Percentiles rank a stretch among this genome's conserved stretches.
Evolutionary conservation across 176 grass and related monocot species (phyloP).

Genomic region (Avena eriantha): DNA sequence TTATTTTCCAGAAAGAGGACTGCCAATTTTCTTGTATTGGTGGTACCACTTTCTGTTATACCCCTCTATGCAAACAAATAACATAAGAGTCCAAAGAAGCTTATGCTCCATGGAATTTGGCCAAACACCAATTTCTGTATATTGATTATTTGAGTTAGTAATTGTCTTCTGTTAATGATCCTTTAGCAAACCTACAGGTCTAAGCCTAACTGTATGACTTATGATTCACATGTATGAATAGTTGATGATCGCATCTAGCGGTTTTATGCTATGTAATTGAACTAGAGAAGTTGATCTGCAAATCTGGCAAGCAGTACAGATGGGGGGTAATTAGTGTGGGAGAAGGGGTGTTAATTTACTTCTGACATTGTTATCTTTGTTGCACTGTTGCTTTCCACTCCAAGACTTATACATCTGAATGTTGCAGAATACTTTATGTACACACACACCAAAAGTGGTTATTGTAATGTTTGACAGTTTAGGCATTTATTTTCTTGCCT

Average conservation of each 20-base stretch:
- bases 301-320: slow-evolving; percentile 5
- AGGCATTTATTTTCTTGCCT: not conserved
- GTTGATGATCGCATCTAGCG: not conserved
- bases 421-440: not conserved
- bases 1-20: slow-evolving; percentile 46
- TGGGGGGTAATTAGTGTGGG: not conserved
- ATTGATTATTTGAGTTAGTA: not conserved
- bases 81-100: not conserved
- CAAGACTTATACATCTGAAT: slow-evolving; percentile 23
- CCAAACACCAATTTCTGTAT: not conserved
- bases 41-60: slow-evolving; percentile 24
- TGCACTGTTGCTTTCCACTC: not conserved
- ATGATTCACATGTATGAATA: not conserved
- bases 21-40: slow-evolving; percentile 19
- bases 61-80: slow-evolving; percentile 2
- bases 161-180: not conserved
- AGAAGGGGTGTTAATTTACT: not conserved
- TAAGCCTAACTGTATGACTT: not conserved
- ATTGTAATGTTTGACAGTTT: slow-evolving; percentile 26
- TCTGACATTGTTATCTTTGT: not conserved
- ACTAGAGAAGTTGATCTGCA: slow-evolving; percentile 5
- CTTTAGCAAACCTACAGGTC: not conserved
- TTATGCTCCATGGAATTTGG: not conserved
- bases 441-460: not conserved
- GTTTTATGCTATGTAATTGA: slow-evolving; percentile 27